A percentile compares a stretch with the other conserved stretches of the same genome.
Conservation (phyloP, 2,329 filamentous ascomycete species). For the Claviceps cyperi region DNA sequence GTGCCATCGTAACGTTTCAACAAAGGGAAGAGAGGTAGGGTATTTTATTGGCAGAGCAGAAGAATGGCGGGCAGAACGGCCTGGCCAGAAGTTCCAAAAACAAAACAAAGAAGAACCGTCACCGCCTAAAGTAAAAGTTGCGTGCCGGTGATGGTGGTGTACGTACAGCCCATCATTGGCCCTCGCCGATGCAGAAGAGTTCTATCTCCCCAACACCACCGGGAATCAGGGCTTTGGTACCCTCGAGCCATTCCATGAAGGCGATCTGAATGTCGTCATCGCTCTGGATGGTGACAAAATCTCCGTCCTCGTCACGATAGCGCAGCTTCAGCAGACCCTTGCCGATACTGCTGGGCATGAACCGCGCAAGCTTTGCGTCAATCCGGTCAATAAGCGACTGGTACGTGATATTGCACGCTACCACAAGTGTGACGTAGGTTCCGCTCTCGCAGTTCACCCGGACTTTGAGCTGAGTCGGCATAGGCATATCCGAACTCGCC, state of each 20-base stretch:
- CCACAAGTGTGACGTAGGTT: conserved; percentile 90
- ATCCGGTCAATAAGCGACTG: conserved; percentile 89
- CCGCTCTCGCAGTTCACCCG: conserved; percentile 79
- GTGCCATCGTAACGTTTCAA: background rate
- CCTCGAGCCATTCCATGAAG: conserved; percentile 86
- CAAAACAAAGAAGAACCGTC: background rate
- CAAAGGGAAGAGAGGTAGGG: background rate
- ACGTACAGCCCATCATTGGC: conserved; percentile 1
- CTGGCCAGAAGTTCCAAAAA: background rate
- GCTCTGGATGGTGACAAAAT: conserved; percentile 83
- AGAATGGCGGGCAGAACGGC: background rate
- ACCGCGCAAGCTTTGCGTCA: conserved; percentile 81
- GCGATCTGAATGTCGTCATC: conserved; percentile 95
- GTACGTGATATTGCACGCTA: conserved; percentile 88
- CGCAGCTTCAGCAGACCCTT: conserved; percentile 73
- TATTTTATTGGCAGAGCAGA: background rate
- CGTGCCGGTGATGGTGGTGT: background rate
- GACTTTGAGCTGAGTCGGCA: conserved; percentile 74
- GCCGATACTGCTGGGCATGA: conserved; percentile 71
- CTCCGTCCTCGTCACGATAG: conserved; percentile 84
- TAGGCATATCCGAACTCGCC: conserved; percentile 34
- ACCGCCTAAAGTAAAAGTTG: too few species aligned
- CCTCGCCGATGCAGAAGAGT: conserved; percentile 57
- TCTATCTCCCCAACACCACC: conserved; percentile 81
- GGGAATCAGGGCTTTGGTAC: conserved; percentile 37